These are phyloP conservation scores for Macrophomina tecta DNA, from an alignment of 2,329 filamentous ascomycete species.

Conservation along the genomic window DNA sequence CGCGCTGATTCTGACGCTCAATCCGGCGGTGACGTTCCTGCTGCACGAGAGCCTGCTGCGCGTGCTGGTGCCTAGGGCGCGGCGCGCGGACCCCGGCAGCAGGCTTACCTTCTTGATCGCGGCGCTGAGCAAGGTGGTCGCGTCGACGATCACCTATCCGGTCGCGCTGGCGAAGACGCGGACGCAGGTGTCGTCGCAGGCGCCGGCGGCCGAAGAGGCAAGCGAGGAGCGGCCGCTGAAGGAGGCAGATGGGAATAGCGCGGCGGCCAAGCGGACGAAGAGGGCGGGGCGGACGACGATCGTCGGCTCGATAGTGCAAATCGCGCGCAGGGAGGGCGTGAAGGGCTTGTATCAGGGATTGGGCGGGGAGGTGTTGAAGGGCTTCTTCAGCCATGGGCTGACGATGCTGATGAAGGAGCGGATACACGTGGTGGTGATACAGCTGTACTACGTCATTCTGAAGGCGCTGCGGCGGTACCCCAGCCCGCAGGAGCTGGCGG, in stretches of 20 bases:
- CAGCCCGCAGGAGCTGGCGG: constrained; percentile 47
- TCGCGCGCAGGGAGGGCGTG: constrained; percentile 68
- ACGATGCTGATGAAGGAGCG: constrained; percentile 87
- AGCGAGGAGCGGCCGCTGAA: background rate
- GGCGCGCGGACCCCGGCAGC: constrained; percentile 59
- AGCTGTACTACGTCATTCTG: constrained; percentile 72
- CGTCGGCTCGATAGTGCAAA: constrained; percentile 66
- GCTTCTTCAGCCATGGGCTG: constrained; percentile 83
- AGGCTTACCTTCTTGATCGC: constrained; percentile 69
- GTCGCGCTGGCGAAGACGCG: constrained; percentile 85
- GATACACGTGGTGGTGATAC: constrained; percentile 74
- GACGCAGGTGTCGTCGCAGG: constrained; percentile 66
- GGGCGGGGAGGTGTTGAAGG: constrained; percentile 76
- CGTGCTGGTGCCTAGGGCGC: constrained; percentile 60
- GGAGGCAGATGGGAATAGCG: background rate
- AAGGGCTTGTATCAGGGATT: constrained; percentile 77
- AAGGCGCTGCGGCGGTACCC: constrained; percentile 50
- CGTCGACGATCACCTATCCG: constrained; percentile 80
- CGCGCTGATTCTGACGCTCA: constrained; percentile 78
- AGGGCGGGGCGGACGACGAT: constrained; percentile 56
- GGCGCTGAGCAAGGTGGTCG: constrained; percentile 78
- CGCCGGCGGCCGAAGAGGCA: constrained; percentile 28
- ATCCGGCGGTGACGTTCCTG: constrained; percentile 86
- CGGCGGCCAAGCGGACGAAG: constrained; percentile 35
- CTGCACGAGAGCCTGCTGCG: constrained; percentile 75